Percentiles rank a stretch among this genome's conserved stretches.
Conservation (phyloP, 2,329 filamentous ascomycete genomes). For the Beauveria sp. region DNA sequence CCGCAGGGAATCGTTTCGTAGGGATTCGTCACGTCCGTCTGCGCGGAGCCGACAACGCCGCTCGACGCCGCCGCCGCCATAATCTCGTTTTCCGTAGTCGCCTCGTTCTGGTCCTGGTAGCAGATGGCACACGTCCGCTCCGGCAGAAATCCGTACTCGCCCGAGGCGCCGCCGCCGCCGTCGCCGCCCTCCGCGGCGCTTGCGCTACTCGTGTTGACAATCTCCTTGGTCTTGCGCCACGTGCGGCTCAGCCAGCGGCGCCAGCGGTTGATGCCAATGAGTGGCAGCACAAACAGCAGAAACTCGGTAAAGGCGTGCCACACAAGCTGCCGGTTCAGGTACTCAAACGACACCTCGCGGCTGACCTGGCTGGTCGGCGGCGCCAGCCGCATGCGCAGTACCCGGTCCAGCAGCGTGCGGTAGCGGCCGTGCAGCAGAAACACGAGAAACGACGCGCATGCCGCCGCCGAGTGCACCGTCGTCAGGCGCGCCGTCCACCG, state of each 20-base stretch:
- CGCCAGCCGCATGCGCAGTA: slow-evolving; percentile 76
- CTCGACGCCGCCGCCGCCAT: slow-evolving; percentile 62
- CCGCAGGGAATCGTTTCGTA: slow-evolving; percentile 87
- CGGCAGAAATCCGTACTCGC: slow-evolving; percentile 78
- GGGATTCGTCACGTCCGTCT: slow-evolving; percentile 92
- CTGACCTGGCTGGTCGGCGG: slow-evolving; percentile 79
- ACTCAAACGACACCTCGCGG: slow-evolving; percentile 93
- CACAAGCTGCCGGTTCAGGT: slow-evolving; percentile 92
- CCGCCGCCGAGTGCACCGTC: slow-evolving; percentile 71
- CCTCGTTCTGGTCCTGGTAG: slow-evolving; percentile 84
- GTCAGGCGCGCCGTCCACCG: slow-evolving; percentile 61
- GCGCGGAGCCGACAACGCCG: slow-evolving; percentile 78
- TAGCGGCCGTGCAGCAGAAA: slow-evolving; percentile 90
- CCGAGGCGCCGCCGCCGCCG: slow-evolving; percentile 47
- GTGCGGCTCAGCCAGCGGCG: slow-evolving; percentile 77
- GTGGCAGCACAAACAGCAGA: slow-evolving; percentile 88
- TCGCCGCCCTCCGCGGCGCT: slow-evolving; percentile 35
- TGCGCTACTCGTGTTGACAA: slow-evolving; percentile 39
- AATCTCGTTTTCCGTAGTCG: slow-evolving; percentile 67
- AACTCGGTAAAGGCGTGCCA: slow-evolving; percentile 99
- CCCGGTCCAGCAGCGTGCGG: slow-evolving; percentile 78
- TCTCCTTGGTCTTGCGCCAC: slow-evolving; percentile 73
- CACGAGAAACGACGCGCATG: slow-evolving; percentile 77
- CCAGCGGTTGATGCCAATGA: slow-evolving; percentile 94
- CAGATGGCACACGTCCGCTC: slow-evolving; percentile 95